Percentiles rank a stretch among this genome's conserved stretches.
Evolutionary conservation across 805 yeast species (phyloP).

Genomic region (Schwanniomyces yamadae): DNA sequence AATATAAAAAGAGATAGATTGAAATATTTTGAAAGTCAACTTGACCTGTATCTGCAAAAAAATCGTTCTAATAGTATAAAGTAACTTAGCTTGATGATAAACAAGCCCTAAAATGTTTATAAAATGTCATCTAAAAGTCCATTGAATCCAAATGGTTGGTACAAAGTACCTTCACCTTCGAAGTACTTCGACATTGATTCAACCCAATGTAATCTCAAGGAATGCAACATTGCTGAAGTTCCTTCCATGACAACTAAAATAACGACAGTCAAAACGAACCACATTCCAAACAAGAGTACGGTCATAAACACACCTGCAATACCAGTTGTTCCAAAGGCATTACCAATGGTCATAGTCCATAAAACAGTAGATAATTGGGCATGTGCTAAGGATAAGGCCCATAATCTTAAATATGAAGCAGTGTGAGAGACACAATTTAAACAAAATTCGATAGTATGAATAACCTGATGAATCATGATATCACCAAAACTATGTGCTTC

Average conservation of each 20-base stretch:
- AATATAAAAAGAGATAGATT: conserved; percentile 2
- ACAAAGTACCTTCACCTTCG: conserved; percentile 93
- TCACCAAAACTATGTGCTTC: conserved; percentile 81
- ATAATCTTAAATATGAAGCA: conserved; percentile 90
- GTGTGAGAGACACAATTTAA: conserved; percentile 97
- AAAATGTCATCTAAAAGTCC: conserved; percentile 26
- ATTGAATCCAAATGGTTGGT: conserved; percentile 80
- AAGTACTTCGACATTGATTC: conserved; percentile 98
- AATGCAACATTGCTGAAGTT: conserved; percentile 97
- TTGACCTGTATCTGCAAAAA: too few species aligned
- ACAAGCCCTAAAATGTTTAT: too few species aligned
- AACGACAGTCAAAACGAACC: conserved; percentile 90
- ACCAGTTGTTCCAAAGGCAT: conserved; percentile 70
- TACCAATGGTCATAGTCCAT: conserved; percentile 92
- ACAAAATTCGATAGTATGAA: conserved; percentile 97
- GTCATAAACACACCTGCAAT: conserved; percentile 67
- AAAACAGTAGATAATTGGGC: conserved; percentile 92
- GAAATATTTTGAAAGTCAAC: too few species aligned
- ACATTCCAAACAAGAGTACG: conserved; percentile 83
- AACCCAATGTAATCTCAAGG: conserved; percentile 98
- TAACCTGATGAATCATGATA: conserved; percentile 93
- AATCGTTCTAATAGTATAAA: too few species aligned
- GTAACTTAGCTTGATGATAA: too few species aligned
- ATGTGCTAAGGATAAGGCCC: conserved; percentile 98
- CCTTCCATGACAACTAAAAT: conserved; percentile 97